Evolutionary conservation across 441 rosid genomes (phyloP).

Genomic region (Erysimum cheiri): DNA sequence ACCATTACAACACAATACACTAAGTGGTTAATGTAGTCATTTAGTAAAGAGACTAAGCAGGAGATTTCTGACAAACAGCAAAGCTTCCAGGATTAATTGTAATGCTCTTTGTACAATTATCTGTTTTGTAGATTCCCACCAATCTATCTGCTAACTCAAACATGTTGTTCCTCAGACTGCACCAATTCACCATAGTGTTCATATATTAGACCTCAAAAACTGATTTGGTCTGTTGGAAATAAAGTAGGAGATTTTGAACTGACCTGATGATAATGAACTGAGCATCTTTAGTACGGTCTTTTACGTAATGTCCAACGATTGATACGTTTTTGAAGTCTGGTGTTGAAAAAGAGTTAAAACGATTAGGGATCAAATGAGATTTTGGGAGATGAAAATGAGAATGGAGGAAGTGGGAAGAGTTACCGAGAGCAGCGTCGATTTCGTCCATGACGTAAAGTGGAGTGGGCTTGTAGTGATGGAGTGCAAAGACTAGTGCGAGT

Average conservation of each 20-base stretch:
- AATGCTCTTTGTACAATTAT: slow-evolving; percentile 95
- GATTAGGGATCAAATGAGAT: slow-evolving; percentile 10
- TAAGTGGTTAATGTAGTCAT: slow-evolving; percentile 10
- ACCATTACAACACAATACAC: slow-evolving; percentile 23
- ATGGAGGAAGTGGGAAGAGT: not conserved
- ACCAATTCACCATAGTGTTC: slow-evolving; percentile 41
- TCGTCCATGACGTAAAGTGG: slow-evolving; percentile 99
- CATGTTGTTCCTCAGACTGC: slow-evolving; percentile 98
- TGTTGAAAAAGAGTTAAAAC: slow-evolving; percentile 6
- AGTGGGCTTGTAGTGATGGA: slow-evolving; percentile 99
- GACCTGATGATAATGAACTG: slow-evolving; percentile 96
- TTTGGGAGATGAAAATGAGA: not conserved
- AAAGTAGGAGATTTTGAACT: slow-evolving; percentile 7
- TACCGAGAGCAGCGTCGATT: slow-evolving; percentile 96
- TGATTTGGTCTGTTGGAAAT: too few species aligned
- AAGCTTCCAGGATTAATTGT: slow-evolving; percentile 89
- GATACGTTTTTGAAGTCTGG: slow-evolving; percentile 98
- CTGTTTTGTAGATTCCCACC: slow-evolving; percentile 98
- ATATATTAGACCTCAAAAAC: too few species aligned
- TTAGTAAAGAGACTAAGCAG: slow-evolving; percentile 36
- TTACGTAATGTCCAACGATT: slow-evolving; percentile 95
- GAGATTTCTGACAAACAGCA: slow-evolving; percentile 65
- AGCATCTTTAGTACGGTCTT: slow-evolving; percentile 94
- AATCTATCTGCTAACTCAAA: slow-evolving; percentile 98
- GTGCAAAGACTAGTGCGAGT: slow-evolving; percentile 94